These are phyloP conservation scores for Phaeodactylum tricornutum DNA, from an alignment of 108 stramenopile species.

Conservation along the genomic window DNA sequence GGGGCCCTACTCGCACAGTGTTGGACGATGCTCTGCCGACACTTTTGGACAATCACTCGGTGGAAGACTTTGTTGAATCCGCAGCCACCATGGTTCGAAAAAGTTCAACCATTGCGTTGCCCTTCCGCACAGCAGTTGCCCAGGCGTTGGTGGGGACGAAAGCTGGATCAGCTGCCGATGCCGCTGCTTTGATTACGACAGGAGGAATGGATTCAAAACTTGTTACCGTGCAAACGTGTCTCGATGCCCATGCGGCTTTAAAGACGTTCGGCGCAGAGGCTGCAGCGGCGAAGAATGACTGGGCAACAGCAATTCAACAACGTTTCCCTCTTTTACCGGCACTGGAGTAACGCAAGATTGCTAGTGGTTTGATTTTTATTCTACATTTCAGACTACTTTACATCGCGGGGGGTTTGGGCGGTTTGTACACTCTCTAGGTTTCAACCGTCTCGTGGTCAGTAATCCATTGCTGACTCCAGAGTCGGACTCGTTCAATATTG, in stretches of 20 bases:
- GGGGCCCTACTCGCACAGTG: conserved; percentile 28
- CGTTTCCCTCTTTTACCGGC: conserved; percentile 19
- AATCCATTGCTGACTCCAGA: conserved; percentile 74
- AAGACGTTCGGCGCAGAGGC: conserved; percentile 32
- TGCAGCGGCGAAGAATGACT: conserved; percentile 8
- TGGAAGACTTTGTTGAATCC: conserved; percentile 35
- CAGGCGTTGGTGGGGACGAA: conserved; percentile 44
- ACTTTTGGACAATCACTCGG: conserved; percentile 30
- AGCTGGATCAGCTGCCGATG: conserved; percentile 21
- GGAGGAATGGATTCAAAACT: conserved; percentile 35
- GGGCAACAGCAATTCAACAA: conserved; percentile 21
- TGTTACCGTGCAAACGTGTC: conserved; percentile 38
- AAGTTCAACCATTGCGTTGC: conserved; percentile 24
- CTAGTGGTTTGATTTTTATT: background rate
- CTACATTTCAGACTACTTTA: background rate
- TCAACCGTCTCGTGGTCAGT: conserved; percentile 25
- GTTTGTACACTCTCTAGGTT: background rate
- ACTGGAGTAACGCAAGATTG: conserved; percentile 13
- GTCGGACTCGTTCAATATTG: conserved; percentile 51
- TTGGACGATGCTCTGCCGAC: conserved; percentile 33
- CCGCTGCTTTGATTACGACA: conserved; percentile 33
- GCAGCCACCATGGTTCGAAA: conserved; percentile 22
- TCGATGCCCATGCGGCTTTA: conserved; percentile 27
- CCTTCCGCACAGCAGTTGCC: conserved; percentile 45
- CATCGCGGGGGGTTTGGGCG: background rate